Base-by-base conservation (phyloP, 2,329 filamentous ascomycete species). In the Pseudogymnoascus sp. region DNA sequence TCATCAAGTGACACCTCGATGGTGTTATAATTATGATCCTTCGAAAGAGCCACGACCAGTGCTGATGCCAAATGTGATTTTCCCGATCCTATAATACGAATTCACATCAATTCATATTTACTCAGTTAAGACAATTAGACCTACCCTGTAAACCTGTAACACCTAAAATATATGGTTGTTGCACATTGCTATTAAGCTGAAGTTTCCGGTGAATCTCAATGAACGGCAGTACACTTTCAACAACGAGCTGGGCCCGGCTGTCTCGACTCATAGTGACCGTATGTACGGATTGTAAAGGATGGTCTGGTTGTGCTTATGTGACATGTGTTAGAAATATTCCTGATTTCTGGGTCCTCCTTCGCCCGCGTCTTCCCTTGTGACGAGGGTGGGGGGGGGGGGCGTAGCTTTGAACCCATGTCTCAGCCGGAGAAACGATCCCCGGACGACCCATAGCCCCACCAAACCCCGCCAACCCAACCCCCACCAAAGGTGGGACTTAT, bases 1-100 rank as follows among this genome's bases (percentile, higher is more conserved):
- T 96, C 92, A 74, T 97, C 93, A 68, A 96, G 42, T 47, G 42
- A 47, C 21, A 47, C 42, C 42, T 47, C 42, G 21, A 47, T 47
- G 13, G 42, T 47, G 21, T 47, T 47, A 47, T 47, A 47, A 47
- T 26, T 47, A 47, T 47, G 42, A 2, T 47, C 8, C 21, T 47
- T n/a, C 11, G 42, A 26, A 7, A 47, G 42, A 47, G 19, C 42
- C 5, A 47, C 21, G 13, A 15, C 42, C 5, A 47, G 21, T 15
- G 42, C 42, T 15, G 42, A 47, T 23, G 42, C 42, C 42, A 47
- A 47, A 47, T 47, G 42, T 26, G 42, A 47, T 47, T 47, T 47
- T 47, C 42, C 42, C 11, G 42, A 47, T 23, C 42, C 42, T 47
- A 23, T 15, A 26, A 47, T 47, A 47, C 11, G 15, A 47, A 23